Base-by-base conservation (phyloP, 2,329 filamentous ascomycete genomes). In the Penicillium sp. region DNA sequence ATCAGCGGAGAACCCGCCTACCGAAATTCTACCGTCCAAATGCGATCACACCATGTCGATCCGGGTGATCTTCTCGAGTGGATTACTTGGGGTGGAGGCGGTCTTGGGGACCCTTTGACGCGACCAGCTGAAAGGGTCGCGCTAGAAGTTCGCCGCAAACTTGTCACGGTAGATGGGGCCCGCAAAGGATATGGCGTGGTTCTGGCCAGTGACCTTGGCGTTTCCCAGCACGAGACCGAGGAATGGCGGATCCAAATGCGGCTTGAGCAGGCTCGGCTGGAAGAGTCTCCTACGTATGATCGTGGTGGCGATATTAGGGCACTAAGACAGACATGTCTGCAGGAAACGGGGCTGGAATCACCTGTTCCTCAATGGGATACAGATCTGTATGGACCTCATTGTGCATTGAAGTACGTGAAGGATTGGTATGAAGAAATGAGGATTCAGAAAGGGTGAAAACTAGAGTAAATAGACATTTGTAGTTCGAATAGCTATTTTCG, bases 11-110 rank as follows among this genome's bases (percentile, higher is more conserved):
- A 63, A 58, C 7, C 71, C 75, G 11, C 67, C 70, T 0, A 66
- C 62, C 0, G 71, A 75, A 43, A 55, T 74, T 19, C 69, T 80
- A 2, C 73, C 76, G 10, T 77, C 73, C n/a, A 82, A 82, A 63
- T 79, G 77, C 59, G 79, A 82, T 60, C 74, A 80, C 60, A 63
- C 26, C 71, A 73, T 16, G 79, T 82, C 1, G 67, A 75, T 33
- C 76, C 75, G 1, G 78, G 75, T 13, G 79, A 82, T 57, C 70
- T 80, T 1, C 75, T 81, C 5, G 79, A 81, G 67, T 81, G 76
- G 76, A 73, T 80, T 29, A 82, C 80, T 5, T 81, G 79, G 79
- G 79, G 79, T 46, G 79, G 78, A 27, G 79, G 78, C 22, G 79
- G 79, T 2, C 72, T 81, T 13, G 80, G 79, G 31, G 78, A 81